Conservation (phyloP, 495 filamentous ascomycete species). For the Penicillium riverlandense region DNA sequence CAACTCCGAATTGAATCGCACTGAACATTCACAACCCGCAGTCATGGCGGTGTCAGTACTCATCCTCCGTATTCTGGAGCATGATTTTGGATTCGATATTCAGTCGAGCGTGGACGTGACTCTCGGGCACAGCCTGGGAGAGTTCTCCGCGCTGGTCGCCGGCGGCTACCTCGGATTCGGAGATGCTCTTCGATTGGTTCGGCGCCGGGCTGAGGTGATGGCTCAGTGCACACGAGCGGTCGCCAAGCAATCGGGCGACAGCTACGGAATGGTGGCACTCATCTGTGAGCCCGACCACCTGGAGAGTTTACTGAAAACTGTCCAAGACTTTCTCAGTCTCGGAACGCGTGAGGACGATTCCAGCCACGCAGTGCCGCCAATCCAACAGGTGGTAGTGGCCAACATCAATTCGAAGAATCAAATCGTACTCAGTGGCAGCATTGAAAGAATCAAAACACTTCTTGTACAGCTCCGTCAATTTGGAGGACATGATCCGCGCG, state of each 20-base stretch:
- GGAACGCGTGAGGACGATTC: constrained; percentile 56
- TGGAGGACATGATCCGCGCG: constrained; percentile 84
- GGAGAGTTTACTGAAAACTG: constrained; percentile 55
- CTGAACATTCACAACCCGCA: constrained; percentile 86
- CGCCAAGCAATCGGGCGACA: constrained; percentile 54
- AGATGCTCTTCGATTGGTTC: constrained; percentile 72
- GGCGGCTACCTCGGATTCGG: constrained; percentile 68
- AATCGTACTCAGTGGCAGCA: constrained; percentile 86
- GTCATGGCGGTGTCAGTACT: constrained; percentile 92
- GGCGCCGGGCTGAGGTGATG: constrained; percentile 79
- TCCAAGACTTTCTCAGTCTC: constrained; percentile 74
- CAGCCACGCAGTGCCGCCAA: constrained; percentile 55
- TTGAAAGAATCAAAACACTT: constrained; percentile 78
- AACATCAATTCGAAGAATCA: constrained; percentile 96
- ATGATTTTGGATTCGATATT: constrained; percentile 71
- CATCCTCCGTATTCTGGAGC: constrained; percentile 82
- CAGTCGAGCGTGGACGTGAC: constrained; percentile 66
- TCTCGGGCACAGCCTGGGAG: constrained; percentile 90
- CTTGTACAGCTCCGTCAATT: constrained; percentile 86
- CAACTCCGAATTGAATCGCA: constrained; percentile 64
- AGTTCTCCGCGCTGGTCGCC: constrained; percentile 86
- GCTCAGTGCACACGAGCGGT: constrained; percentile 63
- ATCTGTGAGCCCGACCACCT: constrained; percentile 77
- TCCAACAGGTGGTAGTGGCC: constrained; percentile 83
- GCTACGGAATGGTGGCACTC: constrained; percentile 88